These are phyloP conservation scores for Pseudonitzschia multistriata DNA, from an alignment of 108 stramenopile genomes.

Conservation along the genomic window DNA sequence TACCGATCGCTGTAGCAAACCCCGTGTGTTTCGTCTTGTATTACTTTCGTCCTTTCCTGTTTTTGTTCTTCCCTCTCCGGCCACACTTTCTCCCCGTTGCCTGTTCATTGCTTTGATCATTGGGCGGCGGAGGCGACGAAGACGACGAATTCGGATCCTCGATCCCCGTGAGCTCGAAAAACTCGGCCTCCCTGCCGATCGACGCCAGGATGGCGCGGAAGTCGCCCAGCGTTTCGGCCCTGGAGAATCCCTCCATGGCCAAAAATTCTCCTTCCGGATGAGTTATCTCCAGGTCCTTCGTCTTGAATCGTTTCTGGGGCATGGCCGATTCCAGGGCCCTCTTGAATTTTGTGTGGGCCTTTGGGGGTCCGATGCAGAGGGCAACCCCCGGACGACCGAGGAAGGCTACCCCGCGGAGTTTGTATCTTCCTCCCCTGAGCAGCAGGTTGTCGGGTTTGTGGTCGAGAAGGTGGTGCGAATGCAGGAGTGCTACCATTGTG, in stretches of 20 bases:
- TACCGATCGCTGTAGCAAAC: no score
- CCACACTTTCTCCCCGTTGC: neutral
- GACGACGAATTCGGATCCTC: neutral
- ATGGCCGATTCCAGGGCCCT: slow-evolving; percentile 4
- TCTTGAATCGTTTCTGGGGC: slow-evolving; percentile 5
- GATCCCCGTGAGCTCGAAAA: neutral
- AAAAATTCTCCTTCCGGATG: neutral
- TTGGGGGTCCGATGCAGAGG: neutral
- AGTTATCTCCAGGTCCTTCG: neutral
- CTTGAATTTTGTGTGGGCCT: neutral
- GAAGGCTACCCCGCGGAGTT: slow-evolving; percentile 6
- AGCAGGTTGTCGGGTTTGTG: slow-evolving; percentile 15
- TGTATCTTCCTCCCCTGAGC: slow-evolving; percentile 3
- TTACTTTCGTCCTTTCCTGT: no score
- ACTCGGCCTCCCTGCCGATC: slow-evolving; percentile 1
- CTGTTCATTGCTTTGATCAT: neutral
- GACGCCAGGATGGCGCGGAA: neutral
- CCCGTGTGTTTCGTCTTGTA: no score
- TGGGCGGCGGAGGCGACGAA: no score
- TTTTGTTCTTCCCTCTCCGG: no score
- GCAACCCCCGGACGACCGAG: slow-evolving; percentile 4
- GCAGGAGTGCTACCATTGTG: neutral
- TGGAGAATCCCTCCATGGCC: neutral
- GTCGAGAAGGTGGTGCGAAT: slow-evolving; percentile 11
- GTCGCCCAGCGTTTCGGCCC: neutral